Conservation (phyloP, 169 alveolate species). For the Plasmodium gonderi region DNA sequence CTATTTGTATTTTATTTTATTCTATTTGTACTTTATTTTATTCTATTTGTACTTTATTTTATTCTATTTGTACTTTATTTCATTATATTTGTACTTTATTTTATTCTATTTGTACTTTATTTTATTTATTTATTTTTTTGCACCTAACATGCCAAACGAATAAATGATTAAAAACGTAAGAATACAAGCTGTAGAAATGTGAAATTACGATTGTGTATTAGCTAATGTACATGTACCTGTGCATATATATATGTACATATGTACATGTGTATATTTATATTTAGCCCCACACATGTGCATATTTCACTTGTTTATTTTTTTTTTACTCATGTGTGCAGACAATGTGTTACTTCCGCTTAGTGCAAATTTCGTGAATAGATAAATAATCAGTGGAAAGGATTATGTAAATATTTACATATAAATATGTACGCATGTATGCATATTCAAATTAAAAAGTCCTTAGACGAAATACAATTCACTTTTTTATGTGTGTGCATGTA, state of each 20-base stretch:
- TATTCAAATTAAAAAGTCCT: neutral
- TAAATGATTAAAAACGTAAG: neutral
- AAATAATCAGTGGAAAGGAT: neutral
- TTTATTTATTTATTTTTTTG: neutral
- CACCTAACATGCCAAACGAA: neutral
- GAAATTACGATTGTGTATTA: neutral
- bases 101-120: neutral
- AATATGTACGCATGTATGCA: neutral
- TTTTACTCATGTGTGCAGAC: neutral
- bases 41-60: neutral
- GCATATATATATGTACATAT: neutral
- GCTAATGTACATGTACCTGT: neutral
- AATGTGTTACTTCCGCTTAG: neutral
- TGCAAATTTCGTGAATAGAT: neutral
- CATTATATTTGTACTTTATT: neutral
- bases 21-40: neutral
- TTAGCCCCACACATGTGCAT: too few relatives aligned
- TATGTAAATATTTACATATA: neutral
- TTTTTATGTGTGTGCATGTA: neutral
- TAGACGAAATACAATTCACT: neutral
- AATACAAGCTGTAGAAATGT: slow-evolving; percentile 3
- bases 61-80: neutral
- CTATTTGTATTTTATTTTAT: neutral
- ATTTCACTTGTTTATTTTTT: too few relatives aligned
- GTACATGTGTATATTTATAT: neutral